These are phyloP conservation scores for Salix udensis DNA, from an alignment of 345 rosid species.

Conservation along the genomic window DNA sequence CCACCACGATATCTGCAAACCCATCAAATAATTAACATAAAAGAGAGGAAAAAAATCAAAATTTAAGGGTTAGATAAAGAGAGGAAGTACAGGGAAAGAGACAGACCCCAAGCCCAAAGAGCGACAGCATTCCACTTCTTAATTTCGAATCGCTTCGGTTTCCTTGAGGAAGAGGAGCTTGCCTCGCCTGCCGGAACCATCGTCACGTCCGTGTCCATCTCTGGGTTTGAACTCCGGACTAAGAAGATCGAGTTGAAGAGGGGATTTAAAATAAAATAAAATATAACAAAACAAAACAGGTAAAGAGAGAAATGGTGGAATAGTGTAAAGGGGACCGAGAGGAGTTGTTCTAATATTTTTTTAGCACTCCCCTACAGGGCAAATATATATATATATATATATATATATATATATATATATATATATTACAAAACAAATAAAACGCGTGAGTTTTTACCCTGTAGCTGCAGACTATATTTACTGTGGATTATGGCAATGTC, in stretches of 20 bases:
- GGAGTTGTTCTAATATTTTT: neutral
- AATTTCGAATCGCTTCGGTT: slow-evolving; percentile 80
- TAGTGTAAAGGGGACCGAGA: neutral
- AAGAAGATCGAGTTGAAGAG: neutral
- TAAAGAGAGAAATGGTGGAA: neutral
- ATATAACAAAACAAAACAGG: no score
- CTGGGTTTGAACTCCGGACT: neutral
- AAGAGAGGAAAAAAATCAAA: neutral
- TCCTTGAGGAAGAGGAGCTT: slow-evolving; percentile 53
- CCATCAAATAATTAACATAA: neutral
- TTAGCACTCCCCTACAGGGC: no score
- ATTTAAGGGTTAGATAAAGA: neutral
- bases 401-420: no score
- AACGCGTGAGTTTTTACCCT: no score
- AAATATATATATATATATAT: no score
- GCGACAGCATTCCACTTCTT: slow-evolving; percentile 95
- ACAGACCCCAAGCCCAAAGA: slow-evolving; percentile 92
- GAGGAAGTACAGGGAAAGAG: neutral
- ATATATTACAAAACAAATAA: no score
- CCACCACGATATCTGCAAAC: slow-evolving; percentile 80
- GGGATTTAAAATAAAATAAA: no score
- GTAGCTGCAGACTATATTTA: no score
- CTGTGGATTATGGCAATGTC: no score
- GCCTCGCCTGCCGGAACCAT: slow-evolving; percentile 73
- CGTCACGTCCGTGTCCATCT: slow-evolving; percentile 67